phyloP scores from a whole-genome alignment of 129 eudicot species.

The Flaveria brownii region DNA sequence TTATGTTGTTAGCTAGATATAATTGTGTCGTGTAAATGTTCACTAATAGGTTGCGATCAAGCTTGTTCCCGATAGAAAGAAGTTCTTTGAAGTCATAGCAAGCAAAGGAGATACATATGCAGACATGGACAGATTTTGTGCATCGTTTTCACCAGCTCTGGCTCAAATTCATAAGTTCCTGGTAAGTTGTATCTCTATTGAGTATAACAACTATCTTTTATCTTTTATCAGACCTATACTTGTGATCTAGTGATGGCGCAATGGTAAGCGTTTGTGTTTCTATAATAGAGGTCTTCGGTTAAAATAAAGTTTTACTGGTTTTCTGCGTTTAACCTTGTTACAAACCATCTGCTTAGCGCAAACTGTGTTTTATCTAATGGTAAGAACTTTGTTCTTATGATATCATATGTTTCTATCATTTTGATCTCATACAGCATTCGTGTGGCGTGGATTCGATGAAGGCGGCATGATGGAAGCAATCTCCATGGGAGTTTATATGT shows the following conservation, averaged over 20 bases:
- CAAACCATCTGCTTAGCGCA: no score
- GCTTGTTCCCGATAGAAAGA: slow-evolving; percentile 89
- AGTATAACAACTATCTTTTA: no score
- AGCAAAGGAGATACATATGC: slow-evolving; percentile 61
- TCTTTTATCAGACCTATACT: no score
- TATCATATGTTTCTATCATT: background rate
- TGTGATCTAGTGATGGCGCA: no score
- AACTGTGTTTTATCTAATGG: no score
- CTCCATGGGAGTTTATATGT: background rate
- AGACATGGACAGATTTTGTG: slow-evolving; percentile 77
- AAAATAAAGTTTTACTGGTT: no score
- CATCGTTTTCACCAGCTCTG: slow-evolving; percentile 64
- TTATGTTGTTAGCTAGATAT: background rate
- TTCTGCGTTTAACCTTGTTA: no score
- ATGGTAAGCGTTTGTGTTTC: no score
- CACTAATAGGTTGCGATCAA: slow-evolving; percentile 67
- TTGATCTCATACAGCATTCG: slow-evolving; percentile 29
- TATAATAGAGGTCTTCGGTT: no score
- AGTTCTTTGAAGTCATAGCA: slow-evolving; percentile 71
- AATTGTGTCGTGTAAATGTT: background rate
- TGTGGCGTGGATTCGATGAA: slow-evolving; percentile 41
- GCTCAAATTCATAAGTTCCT: slow-evolving; percentile 90
- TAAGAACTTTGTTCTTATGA: background rate
- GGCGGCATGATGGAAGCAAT: slow-evolving; percentile 29
- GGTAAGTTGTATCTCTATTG: slow-evolving; percentile 39